A percentile compares a stretch with the other conserved stretches of the same genome.
Conservation (phyloP, 305 asterid genomes). For the Fraxinus angustifolia region DNA sequence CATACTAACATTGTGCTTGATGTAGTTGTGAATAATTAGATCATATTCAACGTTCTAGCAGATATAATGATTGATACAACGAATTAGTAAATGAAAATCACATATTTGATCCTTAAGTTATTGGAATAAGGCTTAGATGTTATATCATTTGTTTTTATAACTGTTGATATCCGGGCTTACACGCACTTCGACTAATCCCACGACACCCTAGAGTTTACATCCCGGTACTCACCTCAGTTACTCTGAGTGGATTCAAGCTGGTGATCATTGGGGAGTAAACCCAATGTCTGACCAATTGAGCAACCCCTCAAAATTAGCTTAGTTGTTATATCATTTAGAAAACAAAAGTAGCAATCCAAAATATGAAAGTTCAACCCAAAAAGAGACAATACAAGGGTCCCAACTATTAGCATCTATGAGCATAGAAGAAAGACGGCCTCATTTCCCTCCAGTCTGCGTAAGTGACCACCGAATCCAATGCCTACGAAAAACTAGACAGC, state of each 20-base stretch:
- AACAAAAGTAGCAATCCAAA: neutral
- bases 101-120: neutral
- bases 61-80: neutral
- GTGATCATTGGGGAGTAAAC: too few species aligned
- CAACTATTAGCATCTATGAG: neutral
- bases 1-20: neutral
- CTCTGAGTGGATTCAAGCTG: too few species aligned
- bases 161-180: too few species aligned
- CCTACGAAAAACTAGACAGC: neutral
- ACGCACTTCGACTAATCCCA: too few species aligned
- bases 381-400: neutral
- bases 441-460: neutral
- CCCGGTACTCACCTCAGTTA: too few species aligned
- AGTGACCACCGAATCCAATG: neutral
- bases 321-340: neutral
- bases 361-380: neutral
- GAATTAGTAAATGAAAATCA: neutral
- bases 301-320: too few species aligned
- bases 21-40: neutral
- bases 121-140: neutral
- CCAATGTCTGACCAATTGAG: too few species aligned
- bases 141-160: too few species aligned
- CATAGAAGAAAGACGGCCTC: neutral
- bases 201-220: too few species aligned
- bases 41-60: neutral